phyloP scores from a whole-genome alignment of 31 red algal species.

The Endocladia muricata region DNA sequence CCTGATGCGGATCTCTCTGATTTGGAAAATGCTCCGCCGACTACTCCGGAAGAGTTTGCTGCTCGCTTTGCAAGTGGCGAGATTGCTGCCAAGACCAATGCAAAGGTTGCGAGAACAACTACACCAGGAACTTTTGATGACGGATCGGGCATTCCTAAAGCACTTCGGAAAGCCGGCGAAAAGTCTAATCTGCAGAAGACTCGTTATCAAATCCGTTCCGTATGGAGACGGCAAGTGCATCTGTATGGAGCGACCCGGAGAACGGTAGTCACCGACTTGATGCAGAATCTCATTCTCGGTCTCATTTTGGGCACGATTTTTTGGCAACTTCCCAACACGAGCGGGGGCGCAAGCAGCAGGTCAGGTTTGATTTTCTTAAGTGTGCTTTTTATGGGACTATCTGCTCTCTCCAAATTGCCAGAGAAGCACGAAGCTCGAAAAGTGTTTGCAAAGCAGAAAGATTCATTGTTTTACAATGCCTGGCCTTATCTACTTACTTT shows the following conservation, averaged over 20 bases:
- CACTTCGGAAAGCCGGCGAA: slow-evolving; percentile 10
- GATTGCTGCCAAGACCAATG: not conserved
- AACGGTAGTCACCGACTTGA: slow-evolving; percentile 22
- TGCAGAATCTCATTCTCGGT: slow-evolving; percentile 61
- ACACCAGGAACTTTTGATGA: not conserved
- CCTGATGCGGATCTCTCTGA: not conserved
- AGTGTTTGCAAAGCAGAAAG: slow-evolving; percentile 73
- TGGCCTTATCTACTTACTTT: slow-evolving; percentile 58
- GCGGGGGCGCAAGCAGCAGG: slow-evolving; percentile 46
- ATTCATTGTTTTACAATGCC: slow-evolving; percentile 64
- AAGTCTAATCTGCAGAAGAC: slow-evolving; percentile 40
- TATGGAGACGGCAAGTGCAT: slow-evolving; percentile 31
- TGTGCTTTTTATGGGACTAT: slow-evolving; percentile 43
- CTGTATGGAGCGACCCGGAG: slow-evolving; percentile 3
- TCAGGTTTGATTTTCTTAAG: slow-evolving; percentile 59
- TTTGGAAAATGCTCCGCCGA: slow-evolving; percentile 32
- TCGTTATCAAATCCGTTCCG: slow-evolving; percentile 39
- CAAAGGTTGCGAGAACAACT: not conserved
- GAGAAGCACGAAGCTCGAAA: slow-evolving; percentile 26
- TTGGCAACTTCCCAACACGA: slow-evolving; percentile 33
- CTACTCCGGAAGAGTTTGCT: slow-evolving; percentile 58
- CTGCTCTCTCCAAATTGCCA: slow-evolving; percentile 25
- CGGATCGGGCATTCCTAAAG: not conserved
- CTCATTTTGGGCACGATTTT: slow-evolving; percentile 65
- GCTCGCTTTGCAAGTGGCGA: slow-evolving; percentile 34